phyloP scores from a whole-genome alignment of 108 stramenopile genomes.

The Poteriospumella lacustris region DNA sequence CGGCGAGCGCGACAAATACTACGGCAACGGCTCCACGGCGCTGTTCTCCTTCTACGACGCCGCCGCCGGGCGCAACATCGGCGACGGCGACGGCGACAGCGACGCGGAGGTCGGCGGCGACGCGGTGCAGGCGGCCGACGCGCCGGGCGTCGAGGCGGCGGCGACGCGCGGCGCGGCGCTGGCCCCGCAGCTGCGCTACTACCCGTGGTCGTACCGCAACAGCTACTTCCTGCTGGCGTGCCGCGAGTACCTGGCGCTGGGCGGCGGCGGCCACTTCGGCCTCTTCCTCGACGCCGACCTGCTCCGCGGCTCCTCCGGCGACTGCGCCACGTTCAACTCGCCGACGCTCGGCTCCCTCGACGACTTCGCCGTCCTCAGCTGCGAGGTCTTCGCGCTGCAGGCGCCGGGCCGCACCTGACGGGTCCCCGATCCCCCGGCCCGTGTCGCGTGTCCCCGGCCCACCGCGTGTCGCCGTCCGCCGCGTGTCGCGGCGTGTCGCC shows the following conservation, averaged over 20 bases:
- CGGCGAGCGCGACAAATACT: conserved; percentile 2
- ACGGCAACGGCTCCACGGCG: background rate
- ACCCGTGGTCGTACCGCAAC: background rate
- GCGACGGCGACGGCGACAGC: too few species aligned
- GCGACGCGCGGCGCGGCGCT: too few species aligned
- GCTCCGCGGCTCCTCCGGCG: background rate
- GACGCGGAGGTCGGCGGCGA: too few species aligned
- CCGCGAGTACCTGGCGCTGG: background rate
- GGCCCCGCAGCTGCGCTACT: too few species aligned
- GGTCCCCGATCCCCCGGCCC: too few species aligned
- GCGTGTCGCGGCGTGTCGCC: too few species aligned
- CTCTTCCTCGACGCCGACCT: background rate
- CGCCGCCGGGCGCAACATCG: too few species aligned
- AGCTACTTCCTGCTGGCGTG: background rate
- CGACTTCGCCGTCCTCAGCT: background rate
- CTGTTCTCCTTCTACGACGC: background rate
- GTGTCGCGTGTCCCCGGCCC: too few species aligned
- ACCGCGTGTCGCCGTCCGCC: too few species aligned
- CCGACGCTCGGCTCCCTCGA: background rate
- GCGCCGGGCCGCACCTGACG: too few species aligned
- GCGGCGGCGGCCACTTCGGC: background rate
- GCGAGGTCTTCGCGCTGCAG: background rate
- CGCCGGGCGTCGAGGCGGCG: too few species aligned
- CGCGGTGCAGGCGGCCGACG: too few species aligned
- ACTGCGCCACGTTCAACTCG: background rate